Base-by-base conservation (phyloP, 2,329 filamentous ascomycete species). In the Aspergillus brasiliensis region DNA sequence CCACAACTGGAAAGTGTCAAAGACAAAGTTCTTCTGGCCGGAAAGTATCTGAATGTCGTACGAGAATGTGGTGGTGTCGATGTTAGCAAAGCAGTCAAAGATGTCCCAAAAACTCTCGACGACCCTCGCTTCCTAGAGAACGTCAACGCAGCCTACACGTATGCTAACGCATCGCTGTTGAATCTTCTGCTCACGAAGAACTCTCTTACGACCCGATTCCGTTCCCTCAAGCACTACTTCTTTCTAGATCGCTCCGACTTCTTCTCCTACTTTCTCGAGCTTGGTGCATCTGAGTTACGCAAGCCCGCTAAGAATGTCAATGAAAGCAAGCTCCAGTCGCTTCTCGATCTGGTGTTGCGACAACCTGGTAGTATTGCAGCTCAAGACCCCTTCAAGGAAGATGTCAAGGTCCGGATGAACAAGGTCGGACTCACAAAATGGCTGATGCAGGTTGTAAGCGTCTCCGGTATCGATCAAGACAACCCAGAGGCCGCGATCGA, bases 231-330 rank as follows among this genome's bases (percentile, higher is more conserved):
- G 75, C 95, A 99, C 77, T 99, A 99, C 80, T 99, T 98, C 81
- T 99, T 99, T 82, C 88, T 99, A 63, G 94, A 98, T 69, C 90
- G 93, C 8, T 97, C 95, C 34, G 95, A 99, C 75, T 99, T 97
- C 80, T 98, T 99, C 77, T 92, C 92, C 2, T 96, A 98, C 77
- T 99, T 99, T 75, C 87, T 99, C 61, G 95, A 99, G 73, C 87
- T 99, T 19, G 88, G 92, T 57, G 84, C 90, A 28, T 93, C 92
- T 1, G 95, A 99, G 77, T 83, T 99, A 60, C 90, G 91, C 69
- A 97, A 97, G 73, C 89, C 91, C 31, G 91, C 93, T 60, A 92
- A 92, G 73, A 85, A 85, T 56, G 92, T 98, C 76, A 99, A 98
- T 71, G 91, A 91, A 57, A 88, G 88, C 75, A 99, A 99, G 76